Base-by-base conservation (phyloP, 2,329 filamentous ascomycete species). In the Nemania sp. region DNA sequence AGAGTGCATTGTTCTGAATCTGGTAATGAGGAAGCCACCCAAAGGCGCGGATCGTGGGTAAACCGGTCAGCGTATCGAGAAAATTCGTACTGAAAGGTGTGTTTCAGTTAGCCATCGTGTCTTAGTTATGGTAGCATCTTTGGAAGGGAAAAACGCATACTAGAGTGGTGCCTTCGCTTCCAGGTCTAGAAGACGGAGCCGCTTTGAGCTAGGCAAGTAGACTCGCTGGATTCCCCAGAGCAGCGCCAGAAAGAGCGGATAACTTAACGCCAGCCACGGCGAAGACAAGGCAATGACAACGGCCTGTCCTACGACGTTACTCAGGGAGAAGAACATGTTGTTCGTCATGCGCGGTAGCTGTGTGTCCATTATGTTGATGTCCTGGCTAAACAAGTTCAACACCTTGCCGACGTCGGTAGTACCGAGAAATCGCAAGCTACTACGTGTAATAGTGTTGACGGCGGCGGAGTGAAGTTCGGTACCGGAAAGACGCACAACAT, bases 131-230 rank as follows among this genome's bases (percentile, higher is more conserved):
- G n/a, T n/a, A n/a, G n/a, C n/a, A n/a, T n/a, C n/a, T n/a, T n/a
- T n/a, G n/a, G n/a, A 3, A 31, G 28, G 8, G 28, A 14, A 31
- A 3, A 6, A 17, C 12, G 57, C 70, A 1, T 76, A 77, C 65
- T 76, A 79, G 1, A 81, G 65, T 3, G 77, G 77, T 1, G 74
- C 72, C 42, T 80, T 78, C 2, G 74, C 72, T 61, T 81, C 79
- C 9, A 81, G 66, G 26, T 81, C 79, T 30, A 81, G 63, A 33
- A 78, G 70, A 54, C 78, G 73, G 5, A 81, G 61, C 60, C 80
- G 78, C 3, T 77, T 73, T 3, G 77, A 80, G 1, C 77, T 81
- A 2, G 74, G 72, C 11, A 81, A 68, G 61, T 81, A 81, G 42
- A 77, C 66, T 36, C 74, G 76, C 55, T 80, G 77, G 5, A 80